Base-by-base conservation (phyloP, 441 rosid species). In the Pelargonium cotyledonis region DNA sequence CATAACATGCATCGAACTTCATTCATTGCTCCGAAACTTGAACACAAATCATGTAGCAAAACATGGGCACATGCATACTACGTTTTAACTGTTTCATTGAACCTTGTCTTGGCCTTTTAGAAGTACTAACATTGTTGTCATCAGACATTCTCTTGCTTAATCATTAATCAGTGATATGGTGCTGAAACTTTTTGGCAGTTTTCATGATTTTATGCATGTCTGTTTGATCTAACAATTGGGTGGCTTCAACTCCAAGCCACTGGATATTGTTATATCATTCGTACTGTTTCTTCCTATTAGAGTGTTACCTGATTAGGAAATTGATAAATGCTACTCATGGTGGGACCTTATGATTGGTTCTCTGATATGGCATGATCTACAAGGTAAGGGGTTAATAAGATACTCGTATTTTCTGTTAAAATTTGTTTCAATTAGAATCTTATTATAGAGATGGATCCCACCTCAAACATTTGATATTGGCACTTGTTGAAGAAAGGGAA, bases 331-430 rank as follows among this genome's bases (percentile, higher is more conserved):
- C 31, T 58, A 31, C 14, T 58, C 5, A 58, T 40, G 49, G 23
- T 31, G 12, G 72, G 18, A 9, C 73, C 18, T 44, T 12, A 1
- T 16, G 66, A 26, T 40, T 41, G 38, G 68, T 58, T 66, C 65
- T 31, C 66, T 63, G 80, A 75, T 73, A 80, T 72, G 77, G 15
- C 68, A 40, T 26, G 79, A 71, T 73, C 81, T 49, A 18, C 68
- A 51, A 71, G 41, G 70, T 55, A 46, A 38, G 61, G 51, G 47
- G 40, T 68, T 61, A 43, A 68, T 70, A 35, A 62, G 72, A 71
- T 66, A 55, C 73, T n/a, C 18, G 67, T 21, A 29, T 67, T 46
- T 44, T 18, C 69, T 69, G 31, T 66, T 44, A 43, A 66, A 63
- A 67, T 49, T 26, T 43, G 38, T 46, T 68, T 57, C n/a, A 44